A percentile compares a stretch with the other conserved stretches of the same genome.
These are phyloP conservation scores for Saccharum officinarum DNA, from an alignment of 176 grass and related monocot species.

Conservation along the genomic window DNA sequence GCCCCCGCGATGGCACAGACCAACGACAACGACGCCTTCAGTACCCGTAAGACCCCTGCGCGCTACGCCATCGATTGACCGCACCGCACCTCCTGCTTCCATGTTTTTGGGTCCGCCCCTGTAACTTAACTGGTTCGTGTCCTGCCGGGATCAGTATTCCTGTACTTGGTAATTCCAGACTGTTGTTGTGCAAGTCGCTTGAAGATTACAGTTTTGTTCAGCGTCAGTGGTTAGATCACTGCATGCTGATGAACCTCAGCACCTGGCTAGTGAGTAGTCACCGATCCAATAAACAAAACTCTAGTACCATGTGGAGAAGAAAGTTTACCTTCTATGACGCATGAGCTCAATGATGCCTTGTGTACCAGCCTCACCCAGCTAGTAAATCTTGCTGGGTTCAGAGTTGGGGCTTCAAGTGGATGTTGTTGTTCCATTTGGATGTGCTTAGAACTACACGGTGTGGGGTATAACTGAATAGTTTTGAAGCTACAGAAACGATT, in stretches of 20 bases:
- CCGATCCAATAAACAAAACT: not conserved
- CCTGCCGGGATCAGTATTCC: not conserved
- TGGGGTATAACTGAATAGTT: not conserved
- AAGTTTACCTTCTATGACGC: not conserved
- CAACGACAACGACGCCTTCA: not conserved
- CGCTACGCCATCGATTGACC: not conserved
- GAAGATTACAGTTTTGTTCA: not conserved
- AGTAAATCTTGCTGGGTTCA: not conserved
- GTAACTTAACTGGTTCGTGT: not conserved
- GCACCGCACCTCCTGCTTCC: not conserved
- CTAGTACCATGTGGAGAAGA: not conserved
- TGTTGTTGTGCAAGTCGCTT: not conserved
- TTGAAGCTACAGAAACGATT: not conserved
- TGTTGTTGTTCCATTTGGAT: not conserved
- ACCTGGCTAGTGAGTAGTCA: not conserved
- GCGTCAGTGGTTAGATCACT: not conserved
- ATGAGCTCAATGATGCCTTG: not conserved
- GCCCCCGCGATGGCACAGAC: not conserved
- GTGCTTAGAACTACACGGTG: not conserved
- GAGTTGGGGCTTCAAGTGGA: not conserved
- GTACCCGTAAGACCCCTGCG: not conserved
- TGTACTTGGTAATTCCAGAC: not conserved
- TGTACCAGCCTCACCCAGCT: not conserved
- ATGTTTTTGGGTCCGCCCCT: not conserved
- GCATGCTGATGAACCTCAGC: not conserved